phyloP scores from a whole-genome alignment of 495 filamentous ascomycete genomes.

The Hypoxylon cercidicola region DNA sequence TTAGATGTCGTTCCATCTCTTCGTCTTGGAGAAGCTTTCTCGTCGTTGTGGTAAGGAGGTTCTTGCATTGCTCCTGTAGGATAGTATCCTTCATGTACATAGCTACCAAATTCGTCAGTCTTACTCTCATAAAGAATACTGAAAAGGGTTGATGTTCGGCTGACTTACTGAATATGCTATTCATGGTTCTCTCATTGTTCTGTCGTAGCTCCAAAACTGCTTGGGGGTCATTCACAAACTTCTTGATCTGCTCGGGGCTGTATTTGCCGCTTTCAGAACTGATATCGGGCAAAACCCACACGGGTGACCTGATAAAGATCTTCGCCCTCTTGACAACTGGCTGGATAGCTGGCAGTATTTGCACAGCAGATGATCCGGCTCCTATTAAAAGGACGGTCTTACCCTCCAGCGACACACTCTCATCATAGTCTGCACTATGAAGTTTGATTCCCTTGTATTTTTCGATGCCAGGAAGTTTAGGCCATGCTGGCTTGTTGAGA shows the following conservation, averaged over 20 bases:
- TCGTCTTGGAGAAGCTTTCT: conserved; percentile 50
- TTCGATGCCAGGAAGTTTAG: conserved; percentile 63
- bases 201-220: conserved; percentile 58
- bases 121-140: conserved; percentile 47
- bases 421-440: conserved; percentile 65
- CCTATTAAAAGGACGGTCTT: conserved; percentile 66
- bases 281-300: conserved; percentile 58
- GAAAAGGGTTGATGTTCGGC: conserved; percentile 34
- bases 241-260: conserved; percentile 57
- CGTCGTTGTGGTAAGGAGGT: conserved; percentile 53
- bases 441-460: conserved; percentile 64
- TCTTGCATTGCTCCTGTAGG: conserved; percentile 38
- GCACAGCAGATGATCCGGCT: conserved; percentile 60
- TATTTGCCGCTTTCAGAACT: conserved; percentile 45
- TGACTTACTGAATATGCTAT: conserved; percentile 54
- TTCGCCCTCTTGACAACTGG: conserved; percentile 56
- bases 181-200: conserved; percentile 60
- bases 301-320: conserved; percentile 52
- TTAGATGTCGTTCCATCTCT: conserved; percentile 28
- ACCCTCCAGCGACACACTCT: conserved; percentile 52
- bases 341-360: conserved; percentile 59
- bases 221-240: conserved; percentile 54
- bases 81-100: conserved; percentile 37
- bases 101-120: conserved; percentile 36
- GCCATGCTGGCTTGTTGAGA: conserved; percentile 62